Base-by-base conservation (phyloP, 169 alveolate species). In the Plasmodium fragile region DNA sequence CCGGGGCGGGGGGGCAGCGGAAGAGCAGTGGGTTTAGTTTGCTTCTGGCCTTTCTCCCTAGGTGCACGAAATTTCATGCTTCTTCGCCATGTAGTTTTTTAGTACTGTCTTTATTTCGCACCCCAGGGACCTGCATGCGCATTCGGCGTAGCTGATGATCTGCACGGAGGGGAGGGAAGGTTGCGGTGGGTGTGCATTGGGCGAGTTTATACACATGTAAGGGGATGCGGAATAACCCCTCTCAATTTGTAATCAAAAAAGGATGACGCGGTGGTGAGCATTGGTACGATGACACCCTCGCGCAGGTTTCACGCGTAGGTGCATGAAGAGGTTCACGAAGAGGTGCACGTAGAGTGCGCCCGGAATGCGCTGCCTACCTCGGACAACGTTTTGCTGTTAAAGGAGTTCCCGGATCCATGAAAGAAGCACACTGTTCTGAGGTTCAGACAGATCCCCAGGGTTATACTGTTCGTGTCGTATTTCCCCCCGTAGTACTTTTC, bases 61-160 rank as follows among this genome's bases (percentile, higher is more conserved):
- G 22, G 32, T 0, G 28, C 49, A 18, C 16, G 43, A 18, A 18
- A 32, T 30, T 28, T 70, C 77, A 13, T 71, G n/a, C 32, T 72
- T 65, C 69, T 84, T 84, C 45, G 28, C 11, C 49, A 77, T 59
- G 69, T 52, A 84, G 39, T 84, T 73, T 84, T 84, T 84, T 77
- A 84, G 39, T n/a, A 53, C 70, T 7, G 78, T 84, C 80, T 84
- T 84, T 84, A 84, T 84, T 43, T 84, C 93, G 28, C 78, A 73
- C 18, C 93, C 93, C 53, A 84, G 65, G 18, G 93, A 84, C 10
- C 80, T 84, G 18, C 93, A 84, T 6, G 93, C 93, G 4, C 84
- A 72, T 49, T 84, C 92, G 39, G 84, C 92, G 25, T 84, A 84
- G 22, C 84, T 53, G 43, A 75, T 84, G 30, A 84, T 65, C 92